These are phyloP conservation scores for Stygiomarasmius scandens DNA, from an alignment of 1,284 basidiomycete species.

Conservation along the genomic window DNA sequence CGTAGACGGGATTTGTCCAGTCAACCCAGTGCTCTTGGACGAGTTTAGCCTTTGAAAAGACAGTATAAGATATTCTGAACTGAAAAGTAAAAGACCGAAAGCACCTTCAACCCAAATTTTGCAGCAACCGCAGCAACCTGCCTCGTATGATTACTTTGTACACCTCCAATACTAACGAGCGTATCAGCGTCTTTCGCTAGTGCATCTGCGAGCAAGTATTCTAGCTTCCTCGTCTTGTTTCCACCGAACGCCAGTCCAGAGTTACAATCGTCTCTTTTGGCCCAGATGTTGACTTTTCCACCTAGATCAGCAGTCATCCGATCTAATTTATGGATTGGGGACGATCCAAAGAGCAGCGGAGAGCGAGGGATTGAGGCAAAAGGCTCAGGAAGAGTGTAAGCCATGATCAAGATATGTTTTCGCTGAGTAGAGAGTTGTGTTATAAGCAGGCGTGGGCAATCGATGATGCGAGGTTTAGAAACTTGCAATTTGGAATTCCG, in stretches of 20 bases:
- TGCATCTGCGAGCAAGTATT: slow-evolving; percentile 28
- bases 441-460: too few relatives aligned
- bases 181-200: slow-evolving; percentile 24
- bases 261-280: slow-evolving; percentile 31
- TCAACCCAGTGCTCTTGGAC: slow-evolving; percentile 31
- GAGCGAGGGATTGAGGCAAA: slow-evolving; percentile 15
- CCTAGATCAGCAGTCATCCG: slow-evolving; percentile 18
- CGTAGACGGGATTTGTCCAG: slow-evolving; percentile 24
- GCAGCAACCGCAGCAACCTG: slow-evolving; percentile 30
- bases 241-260: slow-evolving; percentile 27
- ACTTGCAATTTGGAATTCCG: neutral
- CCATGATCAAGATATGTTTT: neutral
- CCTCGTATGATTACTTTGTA: slow-evolving; percentile 30
- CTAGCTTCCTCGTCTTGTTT: slow-evolving; percentile 29
- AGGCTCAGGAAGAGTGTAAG: slow-evolving; percentile 14
- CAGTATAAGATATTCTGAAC: neutral
- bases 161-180: slow-evolving; percentile 28
- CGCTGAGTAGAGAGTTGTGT: too few relatives aligned
- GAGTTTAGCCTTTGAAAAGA: slow-evolving; percentile 21
- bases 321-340: slow-evolving; percentile 17
- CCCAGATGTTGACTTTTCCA: slow-evolving; percentile 23
- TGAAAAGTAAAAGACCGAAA: neutral
- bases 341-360: slow-evolving; percentile 14
- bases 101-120: slow-evolving; percentile 25
- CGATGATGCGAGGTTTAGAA: too few relatives aligned